These are phyloP conservation scores for Coniochaeta hoffmannii DNA, from an alignment of 2,329 filamentous ascomycete species.

Conservation along the genomic window DNA sequence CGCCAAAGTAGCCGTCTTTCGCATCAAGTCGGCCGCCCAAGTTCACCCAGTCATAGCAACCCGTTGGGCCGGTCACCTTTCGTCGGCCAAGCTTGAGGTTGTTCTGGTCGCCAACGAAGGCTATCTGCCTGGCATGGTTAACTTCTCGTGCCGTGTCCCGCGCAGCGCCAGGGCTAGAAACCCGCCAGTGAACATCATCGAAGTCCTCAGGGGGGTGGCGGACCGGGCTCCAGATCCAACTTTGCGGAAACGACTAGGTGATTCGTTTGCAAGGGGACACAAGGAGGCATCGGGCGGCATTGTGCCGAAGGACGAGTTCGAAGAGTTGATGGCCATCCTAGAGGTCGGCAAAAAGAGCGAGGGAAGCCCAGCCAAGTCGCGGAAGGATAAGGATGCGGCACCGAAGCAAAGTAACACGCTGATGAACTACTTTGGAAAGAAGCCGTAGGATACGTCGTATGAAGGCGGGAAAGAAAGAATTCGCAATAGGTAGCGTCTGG, in stretches of 20 bases:
- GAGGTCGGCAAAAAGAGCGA: conserved; percentile 34
- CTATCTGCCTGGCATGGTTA: conserved; percentile 54
- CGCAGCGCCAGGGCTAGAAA: conserved; percentile 40
- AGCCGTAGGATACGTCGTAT: neutral
- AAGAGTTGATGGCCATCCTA: conserved; percentile 54
- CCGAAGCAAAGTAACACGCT: conserved; percentile 42
- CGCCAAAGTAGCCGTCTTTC: conserved; percentile 53
- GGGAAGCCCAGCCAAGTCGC: conserved; percentile 34
- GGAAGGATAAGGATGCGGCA: conserved; percentile 15
- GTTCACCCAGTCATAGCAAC: conserved; percentile 62
- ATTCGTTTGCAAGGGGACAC: conserved; percentile 59
- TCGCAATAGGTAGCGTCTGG: neutral
- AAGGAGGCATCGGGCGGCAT: conserved; percentile 62
- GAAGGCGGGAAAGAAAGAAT: conserved; percentile 5
- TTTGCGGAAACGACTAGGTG: conserved; percentile 43
- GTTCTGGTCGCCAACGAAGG: conserved; percentile 61
- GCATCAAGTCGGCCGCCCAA: conserved; percentile 52
- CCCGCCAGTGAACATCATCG: conserved; percentile 2
- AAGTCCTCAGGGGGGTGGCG: conserved; percentile 29
- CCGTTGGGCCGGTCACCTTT: conserved; percentile 55
- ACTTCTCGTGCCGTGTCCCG: conserved; percentile 60
- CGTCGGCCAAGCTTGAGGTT: conserved; percentile 51
- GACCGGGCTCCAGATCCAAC: conserved; percentile 28
- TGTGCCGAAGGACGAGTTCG: conserved; percentile 52
- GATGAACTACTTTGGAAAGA: conserved; percentile 46